These are phyloP conservation scores for Exsudoporus floridanus DNA, from an alignment of 1,284 basidiomycete genomes.

Conservation along the genomic window DNA sequence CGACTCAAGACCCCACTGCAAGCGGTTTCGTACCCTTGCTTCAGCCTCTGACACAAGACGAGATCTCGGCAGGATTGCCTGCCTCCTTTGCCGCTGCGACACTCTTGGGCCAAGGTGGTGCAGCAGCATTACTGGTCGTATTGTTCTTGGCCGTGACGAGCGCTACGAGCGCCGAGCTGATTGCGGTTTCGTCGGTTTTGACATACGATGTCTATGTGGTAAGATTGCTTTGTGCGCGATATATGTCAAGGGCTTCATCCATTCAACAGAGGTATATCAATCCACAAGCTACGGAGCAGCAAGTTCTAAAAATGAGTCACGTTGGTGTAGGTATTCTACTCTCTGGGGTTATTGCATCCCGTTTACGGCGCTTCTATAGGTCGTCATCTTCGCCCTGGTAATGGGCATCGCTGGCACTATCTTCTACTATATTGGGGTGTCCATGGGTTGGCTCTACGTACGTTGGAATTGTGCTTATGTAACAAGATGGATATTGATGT, in stretches of 20 bases:
- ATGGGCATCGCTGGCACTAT: conserved; percentile 84
- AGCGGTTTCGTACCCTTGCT: conserved; percentile 66
- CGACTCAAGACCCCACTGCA: conserved; percentile 18
- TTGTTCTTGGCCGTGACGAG: conserved; percentile 85
- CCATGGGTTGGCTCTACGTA: conserved; percentile 89
- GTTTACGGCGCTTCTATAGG: conserved; percentile 45
- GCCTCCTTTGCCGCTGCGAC: conserved; percentile 80
- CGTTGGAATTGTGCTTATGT: conserved; percentile 29
- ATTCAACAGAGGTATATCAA: conserved; percentile 54
- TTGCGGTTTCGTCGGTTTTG: conserved; percentile 79
- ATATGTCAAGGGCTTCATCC: neutral
- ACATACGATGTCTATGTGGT: conserved; percentile 84
- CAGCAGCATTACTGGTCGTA: conserved; percentile 66
- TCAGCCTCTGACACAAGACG: conserved; percentile 52
- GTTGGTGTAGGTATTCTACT: conserved; percentile 47
- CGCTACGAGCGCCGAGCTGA: conserved; percentile 85
- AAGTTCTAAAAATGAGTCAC: conserved; percentile 58
- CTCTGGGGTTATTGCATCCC: conserved; percentile 23
- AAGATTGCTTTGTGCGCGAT: conserved; percentile 1
- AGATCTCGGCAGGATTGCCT: conserved; percentile 83
- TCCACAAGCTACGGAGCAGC: conserved; percentile 57
- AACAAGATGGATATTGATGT: conserved; percentile 1
- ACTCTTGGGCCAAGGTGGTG: conserved; percentile 75
- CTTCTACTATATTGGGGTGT: conserved; percentile 87
- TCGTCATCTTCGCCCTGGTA: conserved; percentile 70